Evolutionary conservation across 1,139 yeast species (phyloP), one percentile per base, ranked within the genome.

Genomic region (Petasospora fabianii): DNA sequence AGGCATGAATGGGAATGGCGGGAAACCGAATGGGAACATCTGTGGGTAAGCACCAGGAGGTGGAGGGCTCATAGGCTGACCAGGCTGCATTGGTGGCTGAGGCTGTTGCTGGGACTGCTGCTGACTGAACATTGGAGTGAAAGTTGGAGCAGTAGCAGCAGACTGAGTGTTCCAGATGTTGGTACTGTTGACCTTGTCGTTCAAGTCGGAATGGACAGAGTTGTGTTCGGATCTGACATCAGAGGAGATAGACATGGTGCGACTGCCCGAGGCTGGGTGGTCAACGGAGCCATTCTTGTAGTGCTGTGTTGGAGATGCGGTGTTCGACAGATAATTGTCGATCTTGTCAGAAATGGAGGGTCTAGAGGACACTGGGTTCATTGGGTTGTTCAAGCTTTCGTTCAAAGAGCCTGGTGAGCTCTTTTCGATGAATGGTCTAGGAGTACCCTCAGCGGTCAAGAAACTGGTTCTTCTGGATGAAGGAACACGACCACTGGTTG

Each of bases 141-240:
- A 79, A 10, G 80, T 64, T 2, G 83, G 81, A 1, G 84, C 83
- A 21, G 80, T 63, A 2, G 83, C 84, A 3, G 84, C 83, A 14
- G 80, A 63, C 4, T 83, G 84, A 0, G 84, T 84, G 54, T 78
- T 77, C 85, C 85, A 80, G 49, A 77, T 74, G 50, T 65, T 72
- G 30, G 66, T 72, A 13, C 50, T 51, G 20, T 39, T 32, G 24
- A 39, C 41, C 19, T 44, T 44, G 12, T 52, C 57, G 27, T 49
- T 50, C 22, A 46, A 41, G 33, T 61, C 66, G 31, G 56, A 41
- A 14, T 53, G 46, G 11, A 50, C 44, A 1, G 66, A 61, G 35
- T 55, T 58, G 24, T 53, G 61, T 12, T 63, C 68, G 8, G 68
- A 61, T 36, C 48, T 53, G 20, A 49, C 30, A 16, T 54, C 58